phyloP scores from a whole-genome alignment of 1,284 basidiomycete genomes.

The Tilletia caries region DNA sequence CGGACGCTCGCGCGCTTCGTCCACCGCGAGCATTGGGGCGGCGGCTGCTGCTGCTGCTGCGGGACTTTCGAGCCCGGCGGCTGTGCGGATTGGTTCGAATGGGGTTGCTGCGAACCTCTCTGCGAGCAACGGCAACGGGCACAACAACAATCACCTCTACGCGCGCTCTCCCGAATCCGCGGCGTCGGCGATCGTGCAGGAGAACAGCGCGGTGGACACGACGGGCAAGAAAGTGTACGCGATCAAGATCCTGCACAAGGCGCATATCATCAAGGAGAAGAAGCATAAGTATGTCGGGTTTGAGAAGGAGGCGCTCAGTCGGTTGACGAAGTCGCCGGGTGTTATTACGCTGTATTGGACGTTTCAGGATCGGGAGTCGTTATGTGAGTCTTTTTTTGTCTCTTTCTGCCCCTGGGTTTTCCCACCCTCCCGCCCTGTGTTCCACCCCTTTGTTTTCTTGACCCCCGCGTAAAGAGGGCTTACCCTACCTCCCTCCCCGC shows the following conservation, averaged over 20 bases:
- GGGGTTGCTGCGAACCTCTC: too few species aligned
- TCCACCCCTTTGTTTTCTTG: too few species aligned
- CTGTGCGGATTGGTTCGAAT: too few species aligned
- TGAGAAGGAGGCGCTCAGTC: constrained; percentile 51
- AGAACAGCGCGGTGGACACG: constrained; percentile 9
- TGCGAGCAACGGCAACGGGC: too few species aligned
- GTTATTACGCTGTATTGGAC: constrained; percentile 51
- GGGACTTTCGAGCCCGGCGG: constrained; percentile 23
- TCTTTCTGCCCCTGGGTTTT: not conserved
- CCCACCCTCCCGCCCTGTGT: too few species aligned
- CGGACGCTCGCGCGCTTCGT: not conserved
- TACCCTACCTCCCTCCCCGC: too few species aligned
- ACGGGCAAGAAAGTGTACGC: constrained; percentile 40
- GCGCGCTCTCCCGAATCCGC: not conserved
- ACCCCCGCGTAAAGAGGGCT: too few species aligned
- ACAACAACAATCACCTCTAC: constrained; percentile 15
- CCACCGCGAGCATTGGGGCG: not conserved
- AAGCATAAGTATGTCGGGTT: constrained; percentile 53
- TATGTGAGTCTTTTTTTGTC: constrained; percentile 25
- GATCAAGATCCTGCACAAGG: constrained; percentile 52
- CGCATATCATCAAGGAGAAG: constrained; percentile 52
- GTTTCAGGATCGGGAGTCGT: constrained; percentile 49
- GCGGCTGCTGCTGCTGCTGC: not conserved
- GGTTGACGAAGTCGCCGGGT: constrained; percentile 44
- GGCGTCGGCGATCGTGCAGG: not conserved